Evolutionary conservation across 169 alveolate genomes (phyloP), one percentile per base, ranked within the genome.

Genomic region (Plasmodium malariae): DNA sequence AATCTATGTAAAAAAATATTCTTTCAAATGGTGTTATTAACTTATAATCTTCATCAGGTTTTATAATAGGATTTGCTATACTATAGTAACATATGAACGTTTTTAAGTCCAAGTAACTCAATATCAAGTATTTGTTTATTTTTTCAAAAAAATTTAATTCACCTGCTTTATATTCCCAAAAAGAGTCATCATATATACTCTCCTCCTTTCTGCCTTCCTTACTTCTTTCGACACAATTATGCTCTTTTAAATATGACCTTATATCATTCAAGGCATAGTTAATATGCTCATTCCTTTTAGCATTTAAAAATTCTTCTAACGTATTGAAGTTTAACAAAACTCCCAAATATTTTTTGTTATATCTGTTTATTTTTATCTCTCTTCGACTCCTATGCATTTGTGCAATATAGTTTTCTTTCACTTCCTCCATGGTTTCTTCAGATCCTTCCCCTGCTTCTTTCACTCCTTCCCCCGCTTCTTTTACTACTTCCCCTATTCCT

Each of bases 1-100:
- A 24, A 49, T 83, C 65, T 17, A 83, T 60, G 34, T 67, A 83
- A 9, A 67, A 67, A 67, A 51, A 69, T 12, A 67, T 30, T 21
- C 91, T 70, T 49, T 67, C 62, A 36, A 30, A 34, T 19, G 32
- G 45, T 28, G 6, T 19, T 49, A 54, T 17, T 43, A 34, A 2
- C 17, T 67, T 28, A 68, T 57, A 83, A 54, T 83, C 30, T 28
- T 5, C 40, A 12, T 26, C 24, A 6, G 91, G 86, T 19, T 65
- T 83, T 24, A 83, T 55, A 3, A 83, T 62, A 9, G 91, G 91
- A 21, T 83, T 83, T 26, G 91, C 85, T 70, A 69, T 49, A 40
- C 80, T 69, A 24, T 69, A 83, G 14, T 83, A 83, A 43, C 91
- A 83, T 70, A 68, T 17, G 24, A 51, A 68, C 21, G 65, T 24